Conservation (phyloP, 1,139 yeast genomes). For the Candida freyschussii region DNA sequence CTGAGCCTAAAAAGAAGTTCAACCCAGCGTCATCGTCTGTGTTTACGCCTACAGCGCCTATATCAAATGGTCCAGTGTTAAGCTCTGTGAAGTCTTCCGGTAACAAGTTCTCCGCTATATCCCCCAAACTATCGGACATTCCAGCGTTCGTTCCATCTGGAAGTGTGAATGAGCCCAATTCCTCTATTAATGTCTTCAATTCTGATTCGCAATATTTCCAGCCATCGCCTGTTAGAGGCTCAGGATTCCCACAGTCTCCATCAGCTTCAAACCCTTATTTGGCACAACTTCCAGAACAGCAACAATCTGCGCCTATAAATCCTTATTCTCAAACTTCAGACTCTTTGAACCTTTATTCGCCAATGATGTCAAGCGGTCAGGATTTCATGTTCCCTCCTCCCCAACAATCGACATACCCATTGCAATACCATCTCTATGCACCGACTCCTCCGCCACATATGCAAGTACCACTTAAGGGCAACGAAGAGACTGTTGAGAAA, state of each 20-base stretch:
- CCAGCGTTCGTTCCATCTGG: slow-evolving; percentile 51
- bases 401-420: slow-evolving; percentile 42
- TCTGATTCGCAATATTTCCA: slow-evolving; percentile 33
- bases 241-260: no score
- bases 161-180: background rate
- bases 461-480: slow-evolving; percentile 53
- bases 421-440: slow-evolving; percentile 86
- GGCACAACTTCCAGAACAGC: slow-evolving; percentile 7
- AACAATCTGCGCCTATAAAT: no score
- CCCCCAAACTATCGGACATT: slow-evolving; percentile 52
- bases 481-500: slow-evolving; percentile 64
- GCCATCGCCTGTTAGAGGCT: slow-evolving; percentile 25
- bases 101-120: slow-evolving; percentile 41
- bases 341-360: slow-evolving; percentile 12
- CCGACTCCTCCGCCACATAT: slow-evolving; percentile 81
- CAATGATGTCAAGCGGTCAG: slow-evolving; percentile 9
- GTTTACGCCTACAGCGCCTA: slow-evolving; percentile 26
- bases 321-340: no score
- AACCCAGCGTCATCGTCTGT: slow-evolving; percentile 30
- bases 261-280: slow-evolving; percentile 17
- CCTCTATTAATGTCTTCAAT: slow-evolving; percentile 26
- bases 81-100: slow-evolving; percentile 21
- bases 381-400: slow-evolving; percentile 12
- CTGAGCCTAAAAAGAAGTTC: slow-evolving; percentile 24
- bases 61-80: slow-evolving; percentile 5